Evolutionary conservation across 192 early-diverging fungal species (phyloP).

Genomic region (Powellomyces hirtus): DNA sequence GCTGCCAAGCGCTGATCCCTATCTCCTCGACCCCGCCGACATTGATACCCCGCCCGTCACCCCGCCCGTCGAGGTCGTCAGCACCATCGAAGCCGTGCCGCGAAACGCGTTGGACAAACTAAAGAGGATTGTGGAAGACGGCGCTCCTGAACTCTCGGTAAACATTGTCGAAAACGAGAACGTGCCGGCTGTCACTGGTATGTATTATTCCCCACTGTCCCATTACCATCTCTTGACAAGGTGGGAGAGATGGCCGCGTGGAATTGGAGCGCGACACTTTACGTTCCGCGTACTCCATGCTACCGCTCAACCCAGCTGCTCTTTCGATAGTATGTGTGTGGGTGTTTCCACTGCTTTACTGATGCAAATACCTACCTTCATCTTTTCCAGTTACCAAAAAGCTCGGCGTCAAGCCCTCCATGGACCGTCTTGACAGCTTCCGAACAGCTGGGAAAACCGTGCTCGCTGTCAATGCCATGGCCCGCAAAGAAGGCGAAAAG

Average conservation of each 20-base stretch:
- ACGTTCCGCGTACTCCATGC: too few relatives aligned
- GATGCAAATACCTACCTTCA: too few relatives aligned
- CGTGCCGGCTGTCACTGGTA: background rate
- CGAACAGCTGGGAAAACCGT: slow-evolving; percentile 10
- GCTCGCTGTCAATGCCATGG: slow-evolving; percentile 12
- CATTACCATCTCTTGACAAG: too few relatives aligned
- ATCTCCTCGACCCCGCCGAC: background rate
- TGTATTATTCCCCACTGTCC: too few relatives aligned
- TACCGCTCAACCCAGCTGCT: too few relatives aligned
- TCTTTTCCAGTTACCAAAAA: too few relatives aligned
- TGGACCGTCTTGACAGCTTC: slow-evolving; percentile 11
- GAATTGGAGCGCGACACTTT: too few relatives aligned
- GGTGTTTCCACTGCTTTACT: too few relatives aligned
- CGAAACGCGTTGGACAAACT: slow-evolving; percentile 7
- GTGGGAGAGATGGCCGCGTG: too few relatives aligned
- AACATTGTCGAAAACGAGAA: background rate
- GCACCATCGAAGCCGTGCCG: background rate
- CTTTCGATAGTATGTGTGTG: too few relatives aligned
- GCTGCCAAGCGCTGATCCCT: background rate
- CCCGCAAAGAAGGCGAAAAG: background rate
- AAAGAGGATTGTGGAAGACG: background rate
- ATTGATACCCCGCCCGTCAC: background rate
- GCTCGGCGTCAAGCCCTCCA: background rate
- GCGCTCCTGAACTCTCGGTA: background rate
- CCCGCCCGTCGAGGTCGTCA: background rate